Conservation (phyloP, 495 filamentous ascomycete genomes). For the Talaromyces adpressus region DNA sequence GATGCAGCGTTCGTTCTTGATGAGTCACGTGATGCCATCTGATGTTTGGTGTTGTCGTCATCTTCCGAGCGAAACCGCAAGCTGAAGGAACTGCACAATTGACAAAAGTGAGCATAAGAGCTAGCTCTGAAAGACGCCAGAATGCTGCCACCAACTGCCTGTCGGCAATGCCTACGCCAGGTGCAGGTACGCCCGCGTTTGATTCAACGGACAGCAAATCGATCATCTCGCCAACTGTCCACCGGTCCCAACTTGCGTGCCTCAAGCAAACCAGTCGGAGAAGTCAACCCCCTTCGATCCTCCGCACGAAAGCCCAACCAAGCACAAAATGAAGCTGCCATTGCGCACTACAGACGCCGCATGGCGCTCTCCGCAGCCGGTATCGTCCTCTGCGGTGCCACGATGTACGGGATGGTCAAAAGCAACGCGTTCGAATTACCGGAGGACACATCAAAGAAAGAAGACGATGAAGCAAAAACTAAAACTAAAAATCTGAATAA, state of each 20-base stretch:
- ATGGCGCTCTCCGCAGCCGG: slow-evolving; percentile 30
- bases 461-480: background rate
- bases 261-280: background rate
- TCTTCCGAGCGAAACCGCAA: background rate
- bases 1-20: background rate
- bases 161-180: slow-evolving; percentile 23
- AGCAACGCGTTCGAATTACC: slow-evolving; percentile 31
- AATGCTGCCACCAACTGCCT: slow-evolving; percentile 11
- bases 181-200: background rate
- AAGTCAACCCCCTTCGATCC: slow-evolving; percentile 12
- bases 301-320: slow-evolving; percentile 8
- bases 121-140: background rate
- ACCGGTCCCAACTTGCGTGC: slow-evolving; percentile 21
- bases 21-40: background rate
- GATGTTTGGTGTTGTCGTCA: slow-evolving; percentile 1
- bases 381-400: slow-evolving; percentile 25
- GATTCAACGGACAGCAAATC: slow-evolving; percentile 3
- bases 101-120: background rate
- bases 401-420: slow-evolving; percentile 34
- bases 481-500: slow-evolving; percentile 8
- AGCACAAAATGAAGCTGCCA: slow-evolving; percentile 15
- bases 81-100: background rate
- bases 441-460: slow-evolving; percentile 10
- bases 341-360: slow-evolving; percentile 22
- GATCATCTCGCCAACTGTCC: slow-evolving; percentile 19